Percentiles rank a stretch among this genome's conserved stretches.
Conservation (phyloP, 2,329 filamentous ascomycete genomes). For the Venturia nashicola region DNA sequence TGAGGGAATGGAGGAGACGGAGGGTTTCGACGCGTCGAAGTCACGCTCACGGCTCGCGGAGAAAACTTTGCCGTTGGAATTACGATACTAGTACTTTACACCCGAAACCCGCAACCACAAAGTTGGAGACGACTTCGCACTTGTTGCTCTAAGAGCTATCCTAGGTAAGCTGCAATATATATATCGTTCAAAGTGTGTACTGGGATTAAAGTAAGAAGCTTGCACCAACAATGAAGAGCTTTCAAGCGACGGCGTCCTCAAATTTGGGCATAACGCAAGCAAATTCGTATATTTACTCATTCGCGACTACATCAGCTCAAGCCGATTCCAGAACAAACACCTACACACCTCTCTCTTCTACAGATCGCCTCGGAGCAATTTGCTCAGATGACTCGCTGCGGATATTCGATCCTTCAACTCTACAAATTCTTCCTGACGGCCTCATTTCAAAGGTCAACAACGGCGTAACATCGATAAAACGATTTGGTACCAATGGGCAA, state of each 20-base stretch:
- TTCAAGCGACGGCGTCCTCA: background rate
- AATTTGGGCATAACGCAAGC: slow-evolving; percentile 5
- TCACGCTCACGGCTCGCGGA: background rate
- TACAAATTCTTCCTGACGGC: slow-evolving; percentile 40
- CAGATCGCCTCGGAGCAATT: slow-evolving; percentile 43
- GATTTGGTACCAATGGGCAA: slow-evolving; percentile 23
- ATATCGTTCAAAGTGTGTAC: no score
- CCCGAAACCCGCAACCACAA: background rate
- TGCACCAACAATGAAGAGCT: slow-evolving; percentile 2
- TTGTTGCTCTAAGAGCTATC: background rate
- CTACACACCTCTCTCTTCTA: background rate
- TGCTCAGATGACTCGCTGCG: slow-evolving; percentile 60
- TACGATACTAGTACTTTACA: no score
- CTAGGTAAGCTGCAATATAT: background rate
- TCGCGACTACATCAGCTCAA: slow-evolving; percentile 29
- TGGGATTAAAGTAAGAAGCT: background rate
- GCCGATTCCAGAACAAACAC: background rate
- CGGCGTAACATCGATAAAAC: slow-evolving; percentile 43
- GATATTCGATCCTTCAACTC: slow-evolving; percentile 47
- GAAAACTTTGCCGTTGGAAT: background rate
- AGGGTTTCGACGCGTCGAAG: background rate
- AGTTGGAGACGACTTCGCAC: background rate
- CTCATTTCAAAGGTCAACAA: slow-evolving; percentile 42
- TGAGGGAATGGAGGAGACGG: background rate
- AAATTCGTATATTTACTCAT: slow-evolving; percentile 43